Conservation (phyloP, 805 yeast species). For the Wickerhamomyces silvicola region DNA sequence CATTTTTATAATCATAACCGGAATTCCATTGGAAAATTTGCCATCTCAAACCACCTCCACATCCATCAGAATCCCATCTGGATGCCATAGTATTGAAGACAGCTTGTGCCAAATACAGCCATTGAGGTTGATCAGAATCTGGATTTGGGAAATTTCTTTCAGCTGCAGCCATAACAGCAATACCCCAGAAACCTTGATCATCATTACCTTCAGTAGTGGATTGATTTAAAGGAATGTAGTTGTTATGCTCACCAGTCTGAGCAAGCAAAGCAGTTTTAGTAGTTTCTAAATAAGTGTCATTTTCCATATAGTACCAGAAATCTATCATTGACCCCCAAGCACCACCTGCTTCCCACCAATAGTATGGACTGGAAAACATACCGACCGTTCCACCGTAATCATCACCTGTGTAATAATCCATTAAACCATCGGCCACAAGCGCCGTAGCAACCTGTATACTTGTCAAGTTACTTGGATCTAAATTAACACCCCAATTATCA, state of each 20-base stretch:
- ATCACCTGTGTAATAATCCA: slow-evolving; percentile 67
- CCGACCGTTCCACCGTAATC: slow-evolving; percentile 65
- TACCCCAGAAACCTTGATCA: slow-evolving; percentile 92
- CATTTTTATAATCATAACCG: slow-evolving; percentile 81
- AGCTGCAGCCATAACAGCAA: slow-evolving; percentile 78
- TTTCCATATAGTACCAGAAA: slow-evolving; percentile 58
- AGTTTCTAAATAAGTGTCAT: slow-evolving; percentile 52
- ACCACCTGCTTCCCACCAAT: slow-evolving; percentile 93
- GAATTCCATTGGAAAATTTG: slow-evolving; percentile 85
- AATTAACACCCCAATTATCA: slow-evolving; percentile 17
- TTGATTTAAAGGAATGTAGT: slow-evolving; percentile 78
- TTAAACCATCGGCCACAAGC: slow-evolving; percentile 54
- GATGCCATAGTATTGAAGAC: slow-evolving; percentile 77
- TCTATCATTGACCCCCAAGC: slow-evolving; percentile 57
- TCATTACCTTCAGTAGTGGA: slow-evolving; percentile 85
- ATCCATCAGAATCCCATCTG: slow-evolving; percentile 63
- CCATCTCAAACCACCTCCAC: slow-evolving; percentile 86
- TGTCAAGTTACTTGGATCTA: slow-evolving; percentile 24
- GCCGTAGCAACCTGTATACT: slow-evolving; percentile 42
- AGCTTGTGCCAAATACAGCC: slow-evolving; percentile 79
- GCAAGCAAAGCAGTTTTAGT: slow-evolving; percentile 52
- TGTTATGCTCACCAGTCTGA: slow-evolving; percentile 59
- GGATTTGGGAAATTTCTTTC: slow-evolving; percentile 80
- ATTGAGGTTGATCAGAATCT: slow-evolving; percentile 47
- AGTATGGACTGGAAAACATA: slow-evolving; percentile 66